Base-by-base conservation (phyloP, 2,329 filamentous ascomycete genomes). In the Colletotrichum tamarilloi region DNA sequence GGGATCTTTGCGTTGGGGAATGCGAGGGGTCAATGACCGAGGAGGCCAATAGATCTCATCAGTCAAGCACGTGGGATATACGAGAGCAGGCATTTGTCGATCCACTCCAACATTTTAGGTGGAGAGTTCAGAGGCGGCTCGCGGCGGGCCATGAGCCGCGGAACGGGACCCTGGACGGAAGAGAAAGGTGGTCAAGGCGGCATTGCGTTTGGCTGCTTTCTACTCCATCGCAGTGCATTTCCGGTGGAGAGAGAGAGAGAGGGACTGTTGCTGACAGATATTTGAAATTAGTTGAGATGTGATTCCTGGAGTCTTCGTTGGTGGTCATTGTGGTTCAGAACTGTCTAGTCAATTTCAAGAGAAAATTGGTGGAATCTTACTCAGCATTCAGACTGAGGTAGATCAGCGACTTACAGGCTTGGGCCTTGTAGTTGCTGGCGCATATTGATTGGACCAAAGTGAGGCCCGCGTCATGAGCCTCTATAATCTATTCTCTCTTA, bases 1-100 rank as follows among this genome's bases (percentile, higher is more conserved):
- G 60, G 49, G 62, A 58, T 46, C 26, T 30, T 42, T 32, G 60
- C 67, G 46, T 56, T 30, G 35, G 6, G 42, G n/a, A 26, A n/a
- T 53, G 55, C 26, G 24, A 38, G 35, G 49, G 22, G 24, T 8
- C 9, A 35, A 42, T 42, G 65, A 24, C 8, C 26, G 26, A 60
- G 4, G 35, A 66, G 56, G 32, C 67, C 70, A 70, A 70, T 73
- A 62, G 56, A 62, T 58, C 60, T 66, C 49, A 32, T 30, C 52
- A 52, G 16, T 42, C 35, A 28, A 62, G 67, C 70, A 73, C 70
- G 70, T 73, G 70, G 70, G 60, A 69, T 46, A 56, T 62, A 62
- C 46, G 19, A 65, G 60, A 26, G 56, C 60, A 49, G 46, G 67
- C 67, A 73, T 73, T 73, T 62, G 60, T 52, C 62, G 63, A 70